phyloP scores from a whole-genome alignment of 2,329 filamentous ascomycete genomes.

The Seiridium unicorne region DNA sequence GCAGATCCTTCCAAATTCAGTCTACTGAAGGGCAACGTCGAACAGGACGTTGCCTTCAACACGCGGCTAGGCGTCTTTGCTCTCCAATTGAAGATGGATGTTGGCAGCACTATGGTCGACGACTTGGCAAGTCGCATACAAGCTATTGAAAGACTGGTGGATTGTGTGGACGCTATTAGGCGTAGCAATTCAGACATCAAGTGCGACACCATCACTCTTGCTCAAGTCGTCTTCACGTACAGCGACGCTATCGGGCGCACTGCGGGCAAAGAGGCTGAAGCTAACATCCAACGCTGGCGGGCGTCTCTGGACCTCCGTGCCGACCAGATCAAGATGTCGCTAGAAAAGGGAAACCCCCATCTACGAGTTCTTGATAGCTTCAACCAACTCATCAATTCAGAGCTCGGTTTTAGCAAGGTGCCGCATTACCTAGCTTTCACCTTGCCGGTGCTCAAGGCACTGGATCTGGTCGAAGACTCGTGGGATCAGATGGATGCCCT shows the following conservation, averaged over 20 bases:
- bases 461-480: conserved; percentile 58
- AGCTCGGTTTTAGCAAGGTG: conserved; percentile 48
- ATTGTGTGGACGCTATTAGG: conserved; percentile 66
- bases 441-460: conserved; percentile 61
- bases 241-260: conserved; percentile 26
- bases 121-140: conserved; percentile 60
- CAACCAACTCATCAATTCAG: conserved; percentile 44
- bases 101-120: conserved; percentile 58
- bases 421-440: conserved; percentile 57
- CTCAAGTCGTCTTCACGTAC: conserved; percentile 69
- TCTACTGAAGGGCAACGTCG: conserved; percentile 53
- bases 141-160: conserved; percentile 68
- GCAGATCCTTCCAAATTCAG: conserved; percentile 52
- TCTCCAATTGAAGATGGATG: conserved; percentile 55
- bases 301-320: conserved; percentile 58
- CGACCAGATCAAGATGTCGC: conserved; percentile 53
- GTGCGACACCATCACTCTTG: conserved; percentile 59
- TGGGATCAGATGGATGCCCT: conserved; percentile 44
- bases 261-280: background rate
- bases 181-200: conserved; percentile 52
- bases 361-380: conserved; percentile 60
- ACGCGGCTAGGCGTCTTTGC: conserved; percentile 59
- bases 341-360: conserved; percentile 67
- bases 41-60: conserved; percentile 63
- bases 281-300: conserved; percentile 38